Evolutionary conservation across 2,329 filamentous ascomycete genomes (phyloP).

Genomic region (Fusarium subglutinans): DNA sequence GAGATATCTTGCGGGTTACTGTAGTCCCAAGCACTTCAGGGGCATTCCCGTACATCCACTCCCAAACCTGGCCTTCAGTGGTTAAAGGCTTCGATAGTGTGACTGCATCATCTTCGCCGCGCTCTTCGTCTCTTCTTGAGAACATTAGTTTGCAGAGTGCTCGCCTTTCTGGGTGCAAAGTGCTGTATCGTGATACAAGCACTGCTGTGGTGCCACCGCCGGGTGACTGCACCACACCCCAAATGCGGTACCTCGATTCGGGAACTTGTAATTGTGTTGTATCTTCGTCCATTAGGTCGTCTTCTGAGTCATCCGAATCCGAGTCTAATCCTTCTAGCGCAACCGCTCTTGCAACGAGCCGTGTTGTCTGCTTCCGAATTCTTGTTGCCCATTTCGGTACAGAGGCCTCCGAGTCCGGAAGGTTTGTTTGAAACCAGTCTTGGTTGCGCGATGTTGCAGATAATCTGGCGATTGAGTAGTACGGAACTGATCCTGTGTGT

Average conservation of each 20-base stretch:
- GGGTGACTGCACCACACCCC: slow-evolving; percentile 62
- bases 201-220: slow-evolving; percentile 62
- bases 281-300: slow-evolving; percentile 46
- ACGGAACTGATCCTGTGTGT: slow-evolving; percentile 47
- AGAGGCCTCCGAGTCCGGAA: slow-evolving; percentile 41
- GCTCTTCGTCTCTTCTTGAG: slow-evolving; percentile 42
- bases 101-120: neutral
- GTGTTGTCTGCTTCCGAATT: slow-evolving; percentile 55
- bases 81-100: slow-evolving; percentile 38
- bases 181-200: slow-evolving; percentile 60
- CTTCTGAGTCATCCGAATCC: slow-evolving; percentile 46
- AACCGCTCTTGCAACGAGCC: slow-evolving; percentile 56
- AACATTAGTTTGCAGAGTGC: slow-evolving; percentile 51
- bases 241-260: slow-evolving; percentile 61
- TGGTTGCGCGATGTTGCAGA: slow-evolving; percentile 61
- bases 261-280: slow-evolving; percentile 54
- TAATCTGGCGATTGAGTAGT: slow-evolving; percentile 62
- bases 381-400: slow-evolving; percentile 59
- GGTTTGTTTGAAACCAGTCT: slow-evolving; percentile 65
- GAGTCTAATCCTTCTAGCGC: slow-evolving; percentile 52
- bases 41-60: slow-evolving; percentile 68
- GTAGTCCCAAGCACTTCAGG: slow-evolving; percentile 56
- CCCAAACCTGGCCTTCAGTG: slow-evolving; percentile 65
- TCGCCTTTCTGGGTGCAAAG: slow-evolving; percentile 57
- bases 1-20: slow-evolving; percentile 25